phyloP scores from a whole-genome alignment of 1,139 yeast species.

The Suzukiozyma palmioleophila region DNA sequence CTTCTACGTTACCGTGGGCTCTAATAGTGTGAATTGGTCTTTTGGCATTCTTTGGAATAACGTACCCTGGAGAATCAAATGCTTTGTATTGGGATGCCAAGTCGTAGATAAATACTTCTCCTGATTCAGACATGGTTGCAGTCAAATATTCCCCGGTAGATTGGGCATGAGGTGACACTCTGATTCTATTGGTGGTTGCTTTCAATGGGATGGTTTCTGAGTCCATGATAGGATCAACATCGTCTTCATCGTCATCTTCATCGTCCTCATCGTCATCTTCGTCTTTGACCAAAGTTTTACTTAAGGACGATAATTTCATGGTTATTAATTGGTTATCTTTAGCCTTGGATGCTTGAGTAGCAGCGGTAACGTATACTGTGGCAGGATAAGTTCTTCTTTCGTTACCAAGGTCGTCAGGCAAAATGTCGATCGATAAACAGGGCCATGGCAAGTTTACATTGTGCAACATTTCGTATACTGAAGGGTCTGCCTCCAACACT shows the following conservation, averaged over 20 bases:
- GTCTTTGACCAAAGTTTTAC: constrained; percentile 80
- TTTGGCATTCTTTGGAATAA: constrained; percentile 71
- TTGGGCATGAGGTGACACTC: constrained; percentile 79
- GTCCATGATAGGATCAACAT: constrained; percentile 81
- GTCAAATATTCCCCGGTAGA: constrained; percentile 77
- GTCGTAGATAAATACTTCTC: constrained; percentile 85
- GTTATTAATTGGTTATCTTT: constrained; percentile 87
- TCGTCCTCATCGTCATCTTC: constrained; percentile 64
- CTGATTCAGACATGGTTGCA: constrained; percentile 86
- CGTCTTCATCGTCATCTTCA: constrained; percentile 63
- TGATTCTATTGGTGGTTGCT: constrained; percentile 83
- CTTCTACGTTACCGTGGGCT: constrained; percentile 93
- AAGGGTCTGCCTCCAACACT: constrained; percentile 92
- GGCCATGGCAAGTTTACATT: constrained; percentile 97
- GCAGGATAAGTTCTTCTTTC: constrained; percentile 93
- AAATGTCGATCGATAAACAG: constrained; percentile 81
- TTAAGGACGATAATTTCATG: constrained; percentile 75
- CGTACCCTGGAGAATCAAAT: constrained; percentile 82
- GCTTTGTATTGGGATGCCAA: constrained; percentile 71
- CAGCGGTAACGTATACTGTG: constrained; percentile 78
- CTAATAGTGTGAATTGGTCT: constrained; percentile 82
- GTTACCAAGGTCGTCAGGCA: constrained; percentile 82
- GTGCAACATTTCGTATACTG: constrained; percentile 95
- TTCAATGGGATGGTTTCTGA: constrained; percentile 72
- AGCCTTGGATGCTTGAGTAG: constrained; percentile 86